Evolutionary conservation across 495 filamentous ascomycete genomes (phyloP).

Genomic region (Xylaria nigripes): DNA sequence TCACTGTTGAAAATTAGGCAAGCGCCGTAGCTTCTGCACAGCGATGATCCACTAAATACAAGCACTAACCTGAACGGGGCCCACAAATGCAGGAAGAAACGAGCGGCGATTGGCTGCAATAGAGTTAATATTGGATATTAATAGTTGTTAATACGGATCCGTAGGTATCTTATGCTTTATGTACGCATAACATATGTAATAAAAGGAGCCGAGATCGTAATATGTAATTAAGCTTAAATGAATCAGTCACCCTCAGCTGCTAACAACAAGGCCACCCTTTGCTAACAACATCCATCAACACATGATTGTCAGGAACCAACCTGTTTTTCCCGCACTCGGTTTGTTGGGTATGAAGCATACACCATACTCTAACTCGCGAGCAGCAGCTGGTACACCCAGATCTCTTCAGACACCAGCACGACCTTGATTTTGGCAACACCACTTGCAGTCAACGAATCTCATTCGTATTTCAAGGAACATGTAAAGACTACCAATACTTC

Average conservation of each 20-base stretch:
- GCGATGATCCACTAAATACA: neutral
- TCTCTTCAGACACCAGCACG: no score
- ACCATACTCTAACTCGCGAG: no score
- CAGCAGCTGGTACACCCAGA: no score
- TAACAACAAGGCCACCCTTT: neutral
- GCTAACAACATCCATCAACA: neutral
- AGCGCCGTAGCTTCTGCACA: neutral
- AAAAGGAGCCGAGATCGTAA: neutral
- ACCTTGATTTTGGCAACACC: no score
- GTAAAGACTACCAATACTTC: no score
- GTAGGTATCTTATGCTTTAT: neutral
- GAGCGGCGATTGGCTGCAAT: neutral
- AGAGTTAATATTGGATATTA: no score
- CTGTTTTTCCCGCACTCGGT: neutral
- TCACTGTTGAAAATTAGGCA: neutral
- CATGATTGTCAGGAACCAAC: neutral
- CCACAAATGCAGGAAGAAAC: neutral
- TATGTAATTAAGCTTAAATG: neutral
- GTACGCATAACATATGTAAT: neutral
- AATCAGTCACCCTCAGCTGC: no score
- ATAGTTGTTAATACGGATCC: no score
- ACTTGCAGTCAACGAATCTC: no score
- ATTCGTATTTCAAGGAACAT: no score
- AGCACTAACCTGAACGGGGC: neutral
- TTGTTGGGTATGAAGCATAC: neutral